Evolutionary conservation across 2,329 filamentous ascomycete genomes (phyloP).

Genomic region (Epichloe typhina): DNA sequence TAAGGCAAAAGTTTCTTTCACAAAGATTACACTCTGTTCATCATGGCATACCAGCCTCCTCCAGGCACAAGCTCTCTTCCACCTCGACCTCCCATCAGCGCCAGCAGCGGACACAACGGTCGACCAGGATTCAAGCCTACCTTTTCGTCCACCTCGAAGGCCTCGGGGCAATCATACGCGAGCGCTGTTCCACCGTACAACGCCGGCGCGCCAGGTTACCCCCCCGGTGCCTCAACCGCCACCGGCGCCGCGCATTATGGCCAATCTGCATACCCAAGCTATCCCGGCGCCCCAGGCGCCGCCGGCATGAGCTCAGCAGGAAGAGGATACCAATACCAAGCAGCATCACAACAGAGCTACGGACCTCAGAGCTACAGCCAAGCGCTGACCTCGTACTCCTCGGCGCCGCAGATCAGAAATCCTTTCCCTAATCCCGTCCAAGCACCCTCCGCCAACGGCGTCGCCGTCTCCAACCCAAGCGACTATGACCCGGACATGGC

Average conservation of each 20-base stretch:
- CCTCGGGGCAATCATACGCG: conserved; percentile 26
- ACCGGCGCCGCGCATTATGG: conserved; percentile 5
- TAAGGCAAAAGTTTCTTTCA: not conserved
- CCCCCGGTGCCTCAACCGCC: not conserved
- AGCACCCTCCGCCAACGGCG: conserved; percentile 15
- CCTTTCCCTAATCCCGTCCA: conserved; percentile 58
- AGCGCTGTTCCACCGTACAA: conserved; percentile 15
- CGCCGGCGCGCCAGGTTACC: conserved; percentile 12
- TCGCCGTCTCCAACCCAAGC: conserved; percentile 19
- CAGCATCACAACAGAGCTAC: conserved; percentile 20
- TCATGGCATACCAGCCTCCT: conserved; percentile 80
- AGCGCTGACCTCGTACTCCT: conserved; percentile 28
- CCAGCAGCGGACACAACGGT: conserved; percentile 15
- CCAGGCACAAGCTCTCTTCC: conserved; percentile 59
- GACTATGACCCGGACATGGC: conserved; percentile 65
- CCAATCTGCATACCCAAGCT: conserved; percentile 12
- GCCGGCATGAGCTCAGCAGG: conserved; percentile 11
- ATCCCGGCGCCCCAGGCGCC: conserved; percentile 21
- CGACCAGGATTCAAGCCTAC: conserved; percentile 34
- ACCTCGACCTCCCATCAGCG: conserved; percentile 57
- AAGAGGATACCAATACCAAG: conserved; percentile 2
- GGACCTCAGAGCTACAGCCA: conserved; percentile 20
- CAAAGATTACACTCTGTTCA: conserved; percentile 34
- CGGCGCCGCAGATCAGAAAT: conserved; percentile 55
- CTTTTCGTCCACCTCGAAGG: conserved; percentile 29